Evolutionary conservation across 2,329 filamentous ascomycete genomes (phyloP).

Genomic region (Apiospora arundinis): DNA sequence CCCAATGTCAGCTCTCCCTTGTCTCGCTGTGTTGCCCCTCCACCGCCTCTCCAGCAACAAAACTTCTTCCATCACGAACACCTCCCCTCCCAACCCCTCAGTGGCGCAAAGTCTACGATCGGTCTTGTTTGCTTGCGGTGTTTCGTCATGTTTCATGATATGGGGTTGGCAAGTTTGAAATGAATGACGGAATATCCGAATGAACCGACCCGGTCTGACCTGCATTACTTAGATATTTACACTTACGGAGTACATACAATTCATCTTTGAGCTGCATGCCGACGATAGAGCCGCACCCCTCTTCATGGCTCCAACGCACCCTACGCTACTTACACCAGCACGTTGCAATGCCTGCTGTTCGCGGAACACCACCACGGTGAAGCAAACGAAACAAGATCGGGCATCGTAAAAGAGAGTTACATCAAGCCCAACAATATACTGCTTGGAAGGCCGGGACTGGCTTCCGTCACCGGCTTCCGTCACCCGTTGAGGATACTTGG

Average conservation of each 20-base stretch:
- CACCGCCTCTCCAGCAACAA: not conserved
- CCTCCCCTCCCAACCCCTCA: not conserved
- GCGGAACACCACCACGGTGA: not conserved
- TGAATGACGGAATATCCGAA: not conserved
- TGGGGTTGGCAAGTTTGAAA: not conserved
- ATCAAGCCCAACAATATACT: not conserved
- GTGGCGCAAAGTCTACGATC: not conserved
- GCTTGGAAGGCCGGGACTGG: not conserved
- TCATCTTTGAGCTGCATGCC: no score
- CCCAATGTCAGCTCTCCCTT: not conserved
- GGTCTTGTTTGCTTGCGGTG: not conserved
- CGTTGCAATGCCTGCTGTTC: not conserved
- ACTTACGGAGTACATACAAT: no score
- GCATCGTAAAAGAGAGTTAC: not conserved
- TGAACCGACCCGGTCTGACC: not conserved
- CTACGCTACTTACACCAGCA: not conserved
- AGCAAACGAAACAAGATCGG: slow-evolving; percentile 5
- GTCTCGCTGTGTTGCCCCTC: not conserved
- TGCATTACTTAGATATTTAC: not conserved
- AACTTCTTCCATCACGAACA: not conserved
- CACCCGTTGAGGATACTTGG: not conserved
- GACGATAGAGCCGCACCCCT: not conserved
- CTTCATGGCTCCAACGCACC: not conserved
- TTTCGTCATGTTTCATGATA: not conserved
- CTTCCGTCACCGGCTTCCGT: slow-evolving; percentile 2